Evolutionary conservation across 2,329 filamentous ascomycete species (phyloP).

Genomic region (Colletotrichum tamarilloi): DNA sequence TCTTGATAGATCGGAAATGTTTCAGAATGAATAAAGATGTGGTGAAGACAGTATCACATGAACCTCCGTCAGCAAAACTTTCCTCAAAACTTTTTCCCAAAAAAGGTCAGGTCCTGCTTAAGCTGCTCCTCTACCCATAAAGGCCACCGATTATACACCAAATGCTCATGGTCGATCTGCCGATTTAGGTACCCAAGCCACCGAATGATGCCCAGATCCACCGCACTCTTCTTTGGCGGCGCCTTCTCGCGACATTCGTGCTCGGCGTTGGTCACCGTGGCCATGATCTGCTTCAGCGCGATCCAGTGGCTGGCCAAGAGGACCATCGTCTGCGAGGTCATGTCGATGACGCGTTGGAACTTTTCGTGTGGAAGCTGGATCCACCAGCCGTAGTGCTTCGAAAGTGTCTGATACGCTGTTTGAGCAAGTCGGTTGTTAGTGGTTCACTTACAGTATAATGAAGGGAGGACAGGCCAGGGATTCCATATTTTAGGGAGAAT

Average conservation of each 20-base stretch:
- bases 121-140: conserved; percentile 65
- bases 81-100: conserved; percentile 48
- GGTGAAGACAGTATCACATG: neutral
- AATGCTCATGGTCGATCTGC: conserved; percentile 56
- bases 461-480: neutral
- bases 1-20: neutral
- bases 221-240: conserved; percentile 38
- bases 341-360: conserved; percentile 62
- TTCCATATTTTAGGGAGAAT: neutral
- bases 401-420: conserved; percentile 61
- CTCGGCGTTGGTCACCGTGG: conserved; percentile 56
- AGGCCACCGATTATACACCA: conserved; percentile 63
- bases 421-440: conserved; percentile 7
- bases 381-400: conserved; percentile 66
- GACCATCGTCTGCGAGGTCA: conserved; percentile 56
- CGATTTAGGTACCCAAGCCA: conserved; percentile 65
- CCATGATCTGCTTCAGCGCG: conserved; percentile 65
- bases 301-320: conserved; percentile 67
- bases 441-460: too few species aligned
- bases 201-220: conserved; percentile 57
- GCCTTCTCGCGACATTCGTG: conserved; percentile 44
- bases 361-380: conserved; percentile 65
- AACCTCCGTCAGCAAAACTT: conserved; percentile 20
- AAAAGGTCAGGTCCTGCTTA: conserved; percentile 56
- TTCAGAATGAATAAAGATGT: neutral